Percentiles rank a stretch among this genome's conserved stretches.
Evolutionary conservation across 225 moss, liverwort and hornwort genomes (phyloP).

Genomic region (Climacium dendroides): DNA sequence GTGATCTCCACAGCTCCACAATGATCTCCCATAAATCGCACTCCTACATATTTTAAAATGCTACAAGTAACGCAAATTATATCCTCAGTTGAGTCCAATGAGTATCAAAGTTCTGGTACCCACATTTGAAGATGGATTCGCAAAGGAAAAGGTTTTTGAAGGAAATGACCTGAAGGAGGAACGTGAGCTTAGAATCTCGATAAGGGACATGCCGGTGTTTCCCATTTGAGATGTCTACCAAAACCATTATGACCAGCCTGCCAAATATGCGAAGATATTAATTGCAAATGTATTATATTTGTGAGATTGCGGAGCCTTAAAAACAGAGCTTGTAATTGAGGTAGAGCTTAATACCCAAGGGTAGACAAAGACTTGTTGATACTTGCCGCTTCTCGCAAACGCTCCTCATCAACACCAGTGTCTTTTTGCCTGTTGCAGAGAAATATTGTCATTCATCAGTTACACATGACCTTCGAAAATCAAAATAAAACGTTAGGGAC

Average conservation of each 20-base stretch:
- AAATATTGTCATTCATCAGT: not conserved
- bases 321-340: not conserved
- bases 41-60: not conserved
- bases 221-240: constrained; percentile 80
- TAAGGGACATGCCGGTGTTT: constrained; percentile 89
- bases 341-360: constrained; percentile 39
- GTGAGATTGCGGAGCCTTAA: not conserved
- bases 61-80: not conserved
- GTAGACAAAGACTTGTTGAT: constrained; percentile 94
- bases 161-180: constrained; percentile 56
- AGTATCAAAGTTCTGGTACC: not conserved
- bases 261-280: not conserved
- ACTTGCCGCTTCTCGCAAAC: constrained; percentile 84
- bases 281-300: not conserved
- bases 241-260: constrained; percentile 88
- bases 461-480: not conserved
- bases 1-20: not conserved
- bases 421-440: constrained; percentile 51
- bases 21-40: not conserved
- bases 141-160: not conserved
- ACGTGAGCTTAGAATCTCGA: constrained; percentile 90
- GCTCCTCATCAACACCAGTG: constrained; percentile 71
- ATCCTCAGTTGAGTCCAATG: not conserved
- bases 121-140: not conserved
- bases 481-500: not conserved